Evolutionary conservation across 1,284 basidiomycete genomes (phyloP), one percentile per base, ranked within the genome.

Genomic region (Coriolopsis trogii): DNA sequence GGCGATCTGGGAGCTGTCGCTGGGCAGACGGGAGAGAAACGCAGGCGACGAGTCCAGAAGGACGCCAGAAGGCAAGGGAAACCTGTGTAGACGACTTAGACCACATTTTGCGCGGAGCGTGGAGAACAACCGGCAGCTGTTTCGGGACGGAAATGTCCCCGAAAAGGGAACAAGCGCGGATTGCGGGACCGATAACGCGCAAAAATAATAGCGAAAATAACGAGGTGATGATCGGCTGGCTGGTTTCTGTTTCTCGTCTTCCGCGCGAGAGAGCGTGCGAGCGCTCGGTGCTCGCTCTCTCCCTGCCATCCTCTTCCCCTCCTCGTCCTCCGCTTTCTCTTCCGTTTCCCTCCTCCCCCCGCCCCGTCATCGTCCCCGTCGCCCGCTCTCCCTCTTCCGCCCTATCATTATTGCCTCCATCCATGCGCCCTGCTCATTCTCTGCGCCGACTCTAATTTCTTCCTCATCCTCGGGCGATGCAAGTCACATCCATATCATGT

Each of bases 401-500:
- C 38, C 59, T 55, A 55, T 56, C 56, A 55, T 64, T 61, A 51
- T 59, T 63, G 58, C 57, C 52, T 59, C 54, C 46, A 38, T 53
- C 47, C 52, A 56, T 56, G 51, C 56, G 47, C 55, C 49, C 38
- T 60, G 63, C 59, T 54, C 52, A 45, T 60, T 56, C 64, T 55
- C 63, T 62, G 60, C 70, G 62, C 66, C 64, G 53, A 52, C 55
- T 47, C 58, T 56, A 59, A 63, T 59, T 53, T 54, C 60, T 63
- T 34, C 25, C n/a, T n/a, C 64, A 56, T 58, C 66, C 54, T 61
- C 64, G 65, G 69, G 69, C 70, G 65, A 72, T 72, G 71, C 70
- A 70, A 76, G 76, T 73, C 75, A 74, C 80, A 77, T 72, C 65
- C 74, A 77, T 82, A 77, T 76, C 80, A 86, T 86, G 85, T 83